Base-by-base conservation (phyloP, 129 eudicot genomes). In the Kitagawia praeruptora region DNA sequence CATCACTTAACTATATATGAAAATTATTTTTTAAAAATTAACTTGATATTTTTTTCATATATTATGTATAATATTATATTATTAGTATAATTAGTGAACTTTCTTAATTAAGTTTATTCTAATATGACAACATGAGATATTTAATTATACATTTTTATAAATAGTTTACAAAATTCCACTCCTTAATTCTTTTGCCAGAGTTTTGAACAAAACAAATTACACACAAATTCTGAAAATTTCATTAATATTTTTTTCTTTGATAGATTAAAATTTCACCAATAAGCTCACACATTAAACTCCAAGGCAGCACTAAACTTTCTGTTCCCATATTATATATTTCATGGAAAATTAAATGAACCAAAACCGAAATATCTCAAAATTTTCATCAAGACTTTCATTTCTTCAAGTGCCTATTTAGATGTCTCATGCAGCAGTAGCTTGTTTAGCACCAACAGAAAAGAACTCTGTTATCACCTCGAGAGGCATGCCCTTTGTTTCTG, bases 401-500 rank as follows among this genome's bases (percentile, higher is more conserved):
- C 53, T 67, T 76, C 18, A 39, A 10, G 40, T 42, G 48, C 47
- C 44, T 1, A 42, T 11, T 87, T 86, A 83, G 34, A 63, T 75
- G 54, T 78, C 81, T 79, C 76, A 78, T 14, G 81, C 81, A 63
- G 81, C 83, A 78, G 85, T 86, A 46, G 76, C 75, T 27, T 89
- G 91, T 83, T 84, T 91, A 9, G 98, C 93, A 4, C 97, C 97
- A 66, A 91, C 83, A 54, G 98, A 88, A 79, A 94, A 94, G 93
- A 94, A 89, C 86, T 94, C 98, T 0, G 89, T 87, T 13, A 94
- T 91, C 61, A 94, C 97, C 84, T 94, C 98, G 10, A 94, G 86
- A 7, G 98, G 97, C 97, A 94, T 94, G 73, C 93, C 98, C 80
- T 92, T 94, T 8, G 98, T 94, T 85, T 94, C 96, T 8, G 98